phyloP scores from a whole-genome alignment of 1,284 basidiomycete species.

The Sporisorium scitamineum region DNA sequence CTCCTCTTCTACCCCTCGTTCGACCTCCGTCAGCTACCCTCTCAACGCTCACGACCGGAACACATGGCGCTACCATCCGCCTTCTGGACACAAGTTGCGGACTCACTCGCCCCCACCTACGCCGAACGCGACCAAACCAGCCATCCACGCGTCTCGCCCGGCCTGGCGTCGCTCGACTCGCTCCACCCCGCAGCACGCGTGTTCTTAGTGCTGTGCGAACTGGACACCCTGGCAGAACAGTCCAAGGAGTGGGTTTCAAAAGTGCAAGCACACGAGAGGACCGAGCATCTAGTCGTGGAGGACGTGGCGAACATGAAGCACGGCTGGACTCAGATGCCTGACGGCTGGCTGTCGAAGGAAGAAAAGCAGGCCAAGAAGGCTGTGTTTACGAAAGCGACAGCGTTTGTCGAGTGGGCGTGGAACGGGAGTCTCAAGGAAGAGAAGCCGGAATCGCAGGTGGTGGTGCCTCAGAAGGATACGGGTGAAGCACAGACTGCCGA shows the following conservation, averaged over 20 bases:
- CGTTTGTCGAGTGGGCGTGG: constrained; percentile 49
- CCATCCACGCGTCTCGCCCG: constrained; percentile 55
- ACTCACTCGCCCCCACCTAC: constrained; percentile 51
- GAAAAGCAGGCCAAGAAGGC: constrained; percentile 37
- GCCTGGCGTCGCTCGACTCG: constrained; percentile 48
- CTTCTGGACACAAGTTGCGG: constrained; percentile 44
- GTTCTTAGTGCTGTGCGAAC: constrained; percentile 53
- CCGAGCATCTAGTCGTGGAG: constrained; percentile 41
- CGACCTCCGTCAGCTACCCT: constrained; percentile 52
- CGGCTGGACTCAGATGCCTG: constrained; percentile 55
- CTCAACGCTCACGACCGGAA: constrained; percentile 42
- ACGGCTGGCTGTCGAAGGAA: constrained; percentile 40
- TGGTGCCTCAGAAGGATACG: constrained; percentile 24
- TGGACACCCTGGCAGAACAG: constrained; percentile 55
- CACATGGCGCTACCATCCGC: constrained; percentile 34
- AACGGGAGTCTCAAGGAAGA: constrained; percentile 3
- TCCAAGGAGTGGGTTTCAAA: constrained; percentile 51
- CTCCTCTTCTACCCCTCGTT: constrained; percentile 60
- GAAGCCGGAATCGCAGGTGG: constrained; percentile 33
- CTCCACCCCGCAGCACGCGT: constrained; percentile 44
- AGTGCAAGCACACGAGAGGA: constrained; percentile 34
- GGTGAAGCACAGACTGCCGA: constrained; percentile 16
- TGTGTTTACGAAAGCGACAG: constrained; percentile 33
- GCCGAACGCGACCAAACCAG: constrained; percentile 32
- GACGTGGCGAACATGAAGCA: constrained; percentile 46